Conservation (phyloP, 345 rosid species). For the Camelina laxa region DNA sequence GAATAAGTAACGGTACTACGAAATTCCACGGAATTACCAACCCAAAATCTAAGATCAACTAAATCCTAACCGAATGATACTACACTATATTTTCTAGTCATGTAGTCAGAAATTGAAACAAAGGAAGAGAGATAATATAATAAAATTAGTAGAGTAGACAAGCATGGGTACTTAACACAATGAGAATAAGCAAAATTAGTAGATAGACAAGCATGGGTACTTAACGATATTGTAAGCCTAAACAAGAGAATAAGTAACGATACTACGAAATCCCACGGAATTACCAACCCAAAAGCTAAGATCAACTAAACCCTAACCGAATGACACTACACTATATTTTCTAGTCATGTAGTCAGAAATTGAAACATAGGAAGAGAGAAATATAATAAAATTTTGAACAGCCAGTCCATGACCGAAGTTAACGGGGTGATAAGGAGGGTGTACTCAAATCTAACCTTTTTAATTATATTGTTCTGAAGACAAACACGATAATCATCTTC, state of each 20-base stretch:
- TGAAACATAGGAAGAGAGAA: background rate
- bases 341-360: conserved; percentile 14
- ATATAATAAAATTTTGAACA: too few relatives aligned
- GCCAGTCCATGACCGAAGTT: too few relatives aligned
- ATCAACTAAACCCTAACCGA: conserved; percentile 25
- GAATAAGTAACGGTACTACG: conserved; percentile 19
- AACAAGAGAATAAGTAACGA: conserved; percentile 22
- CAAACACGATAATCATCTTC: conserved; percentile 98
- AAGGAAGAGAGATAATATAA: background rate
- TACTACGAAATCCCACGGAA: conserved; percentile 17
- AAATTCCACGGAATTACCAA: conserved; percentile 18
- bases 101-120: background rate
- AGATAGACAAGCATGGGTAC: conserved; percentile 9
- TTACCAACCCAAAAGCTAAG: conserved; percentile 10
- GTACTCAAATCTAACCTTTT: conserved; percentile 58
- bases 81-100: conserved; percentile 14
- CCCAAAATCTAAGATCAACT: conserved; percentile 24
- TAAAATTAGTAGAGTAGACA: too few relatives aligned
- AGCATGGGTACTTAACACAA: too few relatives aligned
- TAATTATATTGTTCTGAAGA: conserved; percentile 66
- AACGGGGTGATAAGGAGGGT: background rate
- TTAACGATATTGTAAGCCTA: conserved; percentile 15
- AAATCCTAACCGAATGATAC: conserved; percentile 8
- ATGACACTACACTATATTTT: background rate
- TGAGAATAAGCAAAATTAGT: conserved; percentile 19